Base-by-base conservation (phyloP, 345 rosid genomes). In the Euclidium syriacum region DNA sequence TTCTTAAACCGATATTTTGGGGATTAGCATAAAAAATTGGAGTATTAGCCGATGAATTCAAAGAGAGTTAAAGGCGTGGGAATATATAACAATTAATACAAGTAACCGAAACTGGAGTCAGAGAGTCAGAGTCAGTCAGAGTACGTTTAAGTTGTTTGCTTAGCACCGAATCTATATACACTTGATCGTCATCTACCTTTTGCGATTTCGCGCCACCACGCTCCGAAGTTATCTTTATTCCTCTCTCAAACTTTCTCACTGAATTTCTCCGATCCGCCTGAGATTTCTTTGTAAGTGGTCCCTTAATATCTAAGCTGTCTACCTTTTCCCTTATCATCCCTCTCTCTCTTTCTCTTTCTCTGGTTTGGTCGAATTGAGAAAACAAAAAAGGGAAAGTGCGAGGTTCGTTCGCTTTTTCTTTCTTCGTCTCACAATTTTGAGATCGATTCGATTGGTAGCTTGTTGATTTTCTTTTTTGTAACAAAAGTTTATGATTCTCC, bases 171-270 rank as follows among this genome's bases (percentile, higher is more conserved):
- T 68, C 66, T 24, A 32, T 9, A 26, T 7, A 10, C 10, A 18
- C 52, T 52, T n/a, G n/a, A n/a, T 48, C 49, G 10, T 63, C 44
- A 16, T 42, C 58, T 19, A 33, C 51, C 42, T 67, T 32, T 20
- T 38, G n/a, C n/a, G 22, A 50, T 58, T 68, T 68, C 60, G 73
- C 73, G 73, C 73, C 73, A 59, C 27, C 58, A 6, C 1, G 18
- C 70, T 33, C 12, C 49, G 25, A 17, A 9, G 0, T 26, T 32
- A 33, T 26, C 25, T 35, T 47, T 47, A n/a, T 15, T 30, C 44
- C n/a, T 32, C 61, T 26, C 24, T 30, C 0, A 36, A 56, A 24
- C 58, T 40, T 68, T 50, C 52, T 52, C 68, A 16, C 69, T 17
- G 11, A 32, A 26, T 39, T 39, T 38, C 65, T 49, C 65, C 52